phyloP scores from a whole-genome alignment of 805 yeast species.

The Pichia membranifaciens region DNA sequence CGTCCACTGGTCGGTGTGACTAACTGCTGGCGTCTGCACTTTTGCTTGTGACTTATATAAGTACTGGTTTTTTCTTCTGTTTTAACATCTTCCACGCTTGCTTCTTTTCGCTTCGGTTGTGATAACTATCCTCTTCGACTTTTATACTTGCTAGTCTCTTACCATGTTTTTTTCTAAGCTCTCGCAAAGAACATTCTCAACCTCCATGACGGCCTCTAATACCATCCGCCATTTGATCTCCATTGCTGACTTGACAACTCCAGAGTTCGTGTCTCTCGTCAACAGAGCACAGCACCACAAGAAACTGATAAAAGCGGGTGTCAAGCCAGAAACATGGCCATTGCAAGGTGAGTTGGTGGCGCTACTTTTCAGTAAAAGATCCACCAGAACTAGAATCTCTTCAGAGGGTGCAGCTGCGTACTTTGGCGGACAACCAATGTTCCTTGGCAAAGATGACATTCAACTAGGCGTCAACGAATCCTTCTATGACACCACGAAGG shows the following conservation, averaged over 20 bases:
- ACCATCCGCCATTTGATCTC: slow-evolving; percentile 68
- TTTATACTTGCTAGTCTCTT: background rate
- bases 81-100: too few species aligned
- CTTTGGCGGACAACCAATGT: slow-evolving; percentile 95
- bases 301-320: slow-evolving; percentile 50
- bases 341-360: slow-evolving; percentile 79
- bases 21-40: too few species aligned
- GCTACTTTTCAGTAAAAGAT: slow-evolving; percentile 80
- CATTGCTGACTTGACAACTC: slow-evolving; percentile 68
- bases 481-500: slow-evolving; percentile 80
- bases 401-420: slow-evolving; percentile 91
- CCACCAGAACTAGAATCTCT: slow-evolving; percentile 92
- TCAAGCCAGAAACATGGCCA: slow-evolving; percentile 38
- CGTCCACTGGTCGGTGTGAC: background rate
- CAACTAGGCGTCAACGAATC: slow-evolving; percentile 95
- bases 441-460: slow-evolving; percentile 92
- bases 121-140: too few species aligned
- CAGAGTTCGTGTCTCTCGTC: slow-evolving; percentile 69
- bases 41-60: too few species aligned
- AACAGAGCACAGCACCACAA: slow-evolving; percentile 69
- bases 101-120: too few species aligned
- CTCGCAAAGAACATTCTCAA: slow-evolving; percentile 29
- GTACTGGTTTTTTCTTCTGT: too few species aligned
- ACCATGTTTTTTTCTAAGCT: slow-evolving; percentile 14
- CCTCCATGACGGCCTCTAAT: slow-evolving; percentile 18